Conservation (phyloP, 2,329 filamentous ascomycete genomes). For the Colletotrichum sp. region DNA sequence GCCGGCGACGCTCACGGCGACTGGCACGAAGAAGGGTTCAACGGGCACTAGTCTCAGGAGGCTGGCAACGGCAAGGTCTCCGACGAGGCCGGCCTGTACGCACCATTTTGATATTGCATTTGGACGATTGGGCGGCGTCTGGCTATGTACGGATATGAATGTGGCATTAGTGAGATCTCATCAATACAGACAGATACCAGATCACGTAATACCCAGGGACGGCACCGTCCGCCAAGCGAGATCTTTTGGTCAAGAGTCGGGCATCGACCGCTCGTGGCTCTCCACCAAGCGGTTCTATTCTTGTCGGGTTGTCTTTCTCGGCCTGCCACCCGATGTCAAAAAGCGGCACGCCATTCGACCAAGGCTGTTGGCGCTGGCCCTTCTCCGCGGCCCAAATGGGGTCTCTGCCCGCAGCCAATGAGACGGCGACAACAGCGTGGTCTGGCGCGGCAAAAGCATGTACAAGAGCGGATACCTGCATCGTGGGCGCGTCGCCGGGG, state of each 20-base stretch:
- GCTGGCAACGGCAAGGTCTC: neutral
- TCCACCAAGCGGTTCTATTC: conserved; percentile 1
- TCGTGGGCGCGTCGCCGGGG: conserved; percentile 14
- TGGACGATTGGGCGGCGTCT: conserved; percentile 2
- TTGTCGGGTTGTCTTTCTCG: conserved; percentile 4
- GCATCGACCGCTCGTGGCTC: neutral
- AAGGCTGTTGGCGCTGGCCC: conserved; percentile 10
- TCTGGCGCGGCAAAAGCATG: conserved; percentile 22
- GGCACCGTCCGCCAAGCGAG: neutral
- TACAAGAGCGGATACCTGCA: conserved; percentile 14
- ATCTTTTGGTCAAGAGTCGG: neutral
- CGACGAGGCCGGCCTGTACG: neutral
- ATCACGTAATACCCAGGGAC: neutral
- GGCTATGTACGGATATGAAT: neutral
- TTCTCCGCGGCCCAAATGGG: neutral
- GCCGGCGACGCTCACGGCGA: conserved; percentile 49
- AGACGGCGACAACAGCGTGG: neutral
- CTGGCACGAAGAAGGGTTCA: conserved; percentile 70
- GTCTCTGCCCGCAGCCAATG: neutral
- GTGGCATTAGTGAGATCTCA: neutral
- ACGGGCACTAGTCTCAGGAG: conserved; percentile 34
- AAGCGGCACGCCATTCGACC: neutral
- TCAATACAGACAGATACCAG: conserved; percentile 1
- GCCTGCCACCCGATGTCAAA: neutral
- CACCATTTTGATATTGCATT: neutral